These are phyloP conservation scores for Borovskyia barvae DNA, from an alignment of 208 protist genomes.

Conservation along the genomic window DNA sequence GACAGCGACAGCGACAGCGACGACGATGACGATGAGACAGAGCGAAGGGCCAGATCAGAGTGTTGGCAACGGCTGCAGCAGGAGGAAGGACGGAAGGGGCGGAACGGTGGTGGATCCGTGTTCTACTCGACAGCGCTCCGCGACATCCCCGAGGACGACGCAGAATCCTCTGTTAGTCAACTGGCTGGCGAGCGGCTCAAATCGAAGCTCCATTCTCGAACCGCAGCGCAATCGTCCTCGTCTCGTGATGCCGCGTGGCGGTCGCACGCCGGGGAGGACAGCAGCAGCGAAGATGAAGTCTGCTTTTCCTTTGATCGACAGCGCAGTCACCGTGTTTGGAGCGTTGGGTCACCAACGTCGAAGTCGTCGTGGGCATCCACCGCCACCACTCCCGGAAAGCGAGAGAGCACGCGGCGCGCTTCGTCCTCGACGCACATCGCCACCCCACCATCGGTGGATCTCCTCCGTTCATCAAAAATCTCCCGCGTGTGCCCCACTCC, in stretches of 20 bases:
- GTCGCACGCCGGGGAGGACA: conserved; percentile 9
- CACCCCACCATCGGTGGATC: no score
- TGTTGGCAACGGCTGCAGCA: background rate
- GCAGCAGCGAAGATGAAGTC: conserved; percentile 17
- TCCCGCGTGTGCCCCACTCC: no score
- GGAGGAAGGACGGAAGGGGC: no score
- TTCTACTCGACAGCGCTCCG: background rate
- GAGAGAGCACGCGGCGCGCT: no score
- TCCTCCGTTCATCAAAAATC: no score
- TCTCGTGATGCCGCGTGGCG: background rate
- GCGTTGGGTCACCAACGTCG: background rate
- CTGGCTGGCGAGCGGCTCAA: conserved; percentile 18
- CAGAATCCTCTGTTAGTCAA: no score
- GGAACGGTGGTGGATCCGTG: no score
- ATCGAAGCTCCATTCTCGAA: conserved; percentile 3
- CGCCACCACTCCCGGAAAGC: background rate
- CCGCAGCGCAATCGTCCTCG: background rate
- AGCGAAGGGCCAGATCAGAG: no score
- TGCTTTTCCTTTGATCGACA: conserved; percentile 25
- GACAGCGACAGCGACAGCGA: conserved; percentile 24
- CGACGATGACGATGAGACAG: background rate
- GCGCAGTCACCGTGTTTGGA: conserved; percentile 6
- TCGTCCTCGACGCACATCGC: no score
- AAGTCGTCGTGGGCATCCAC: background rate
- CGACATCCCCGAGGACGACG: background rate